Evolutionary conservation across 2,329 filamentous ascomycete genomes (phyloP).

Genomic region (Atkinsonella hypoxylon): DNA sequence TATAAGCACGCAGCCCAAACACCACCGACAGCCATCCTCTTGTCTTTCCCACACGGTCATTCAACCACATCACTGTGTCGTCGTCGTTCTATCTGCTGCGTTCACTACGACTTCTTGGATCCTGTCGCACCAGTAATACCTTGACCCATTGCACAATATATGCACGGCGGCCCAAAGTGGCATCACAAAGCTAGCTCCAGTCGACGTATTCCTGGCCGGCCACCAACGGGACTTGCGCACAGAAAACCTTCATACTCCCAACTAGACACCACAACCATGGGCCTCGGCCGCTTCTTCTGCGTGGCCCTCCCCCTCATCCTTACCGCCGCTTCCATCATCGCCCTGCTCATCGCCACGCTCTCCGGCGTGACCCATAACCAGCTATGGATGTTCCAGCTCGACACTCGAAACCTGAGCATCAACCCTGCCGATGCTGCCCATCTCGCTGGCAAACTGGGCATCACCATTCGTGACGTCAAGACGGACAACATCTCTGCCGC

Average conservation of each 20-base stretch:
- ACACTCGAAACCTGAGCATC: slow-evolving; percentile 45
- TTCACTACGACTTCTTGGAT: background rate
- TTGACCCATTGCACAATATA: background rate
- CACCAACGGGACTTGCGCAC: too few relatives aligned
- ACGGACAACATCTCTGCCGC: slow-evolving; percentile 42
- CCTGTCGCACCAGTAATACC: background rate
- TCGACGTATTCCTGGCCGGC: too few relatives aligned
- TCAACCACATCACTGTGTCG: background rate
- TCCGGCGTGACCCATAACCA: slow-evolving; percentile 43
- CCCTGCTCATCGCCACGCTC: slow-evolving; percentile 46
- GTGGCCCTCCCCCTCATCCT: slow-evolving; percentile 79
- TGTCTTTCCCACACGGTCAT: background rate
- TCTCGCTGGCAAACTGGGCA: slow-evolving; percentile 19
- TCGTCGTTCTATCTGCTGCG: background rate
- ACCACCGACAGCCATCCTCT: background rate
- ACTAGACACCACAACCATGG: slow-evolving; percentile 25
- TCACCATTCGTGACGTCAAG: slow-evolving; percentile 14
- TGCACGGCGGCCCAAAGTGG: background rate
- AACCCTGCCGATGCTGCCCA: slow-evolving; percentile 22
- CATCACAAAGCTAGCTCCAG: background rate
- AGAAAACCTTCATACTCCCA: background rate
- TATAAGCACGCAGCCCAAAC: background rate
- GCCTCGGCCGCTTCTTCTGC: slow-evolving; percentile 69
- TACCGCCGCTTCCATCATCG: slow-evolving; percentile 65
- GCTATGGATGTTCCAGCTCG: slow-evolving; percentile 47